Evolutionary conservation across 306 rosid genomes (phyloP).

Genomic region (Herpetospermum pedunculosum): DNA sequence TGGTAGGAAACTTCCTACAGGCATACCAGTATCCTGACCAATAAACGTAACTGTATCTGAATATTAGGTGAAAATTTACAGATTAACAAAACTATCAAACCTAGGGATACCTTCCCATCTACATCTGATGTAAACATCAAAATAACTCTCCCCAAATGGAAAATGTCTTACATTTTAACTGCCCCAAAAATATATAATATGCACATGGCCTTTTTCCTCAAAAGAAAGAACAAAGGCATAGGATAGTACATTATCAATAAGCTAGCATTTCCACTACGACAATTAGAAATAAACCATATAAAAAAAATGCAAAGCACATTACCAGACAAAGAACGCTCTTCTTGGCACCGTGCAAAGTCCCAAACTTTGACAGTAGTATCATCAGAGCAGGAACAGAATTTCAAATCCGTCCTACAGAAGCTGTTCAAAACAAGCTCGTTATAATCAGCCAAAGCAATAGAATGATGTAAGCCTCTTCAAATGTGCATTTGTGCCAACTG

Average conservation of each 20-base stretch:
- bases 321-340: slow-evolving; percentile 93
- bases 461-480: neutral
- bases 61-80: neutral
- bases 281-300: neutral
- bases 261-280: neutral
- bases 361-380: slow-evolving; percentile 93
- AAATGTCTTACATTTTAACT: neutral
- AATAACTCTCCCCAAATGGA: neutral
- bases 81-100: neutral
- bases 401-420: slow-evolving; percentile 94
- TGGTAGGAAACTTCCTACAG: neutral
- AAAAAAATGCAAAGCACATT: slow-evolving; percentile 48
- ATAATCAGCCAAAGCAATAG: neutral
- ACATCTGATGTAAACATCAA: neutral
- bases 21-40: neutral
- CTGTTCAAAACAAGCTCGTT: slow-evolving; percentile 34
- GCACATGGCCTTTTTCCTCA: neutral
- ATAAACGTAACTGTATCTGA: neutral
- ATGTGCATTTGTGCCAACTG: neutral
- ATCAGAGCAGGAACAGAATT: slow-evolving; percentile 97
- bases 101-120: neutral
- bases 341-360: slow-evolving; percentile 98
- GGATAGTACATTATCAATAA: neutral
- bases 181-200: neutral
- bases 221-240: neutral